Conservation (phyloP, 169 alveolate genomes). For the Plasmodium vivax region DNA sequence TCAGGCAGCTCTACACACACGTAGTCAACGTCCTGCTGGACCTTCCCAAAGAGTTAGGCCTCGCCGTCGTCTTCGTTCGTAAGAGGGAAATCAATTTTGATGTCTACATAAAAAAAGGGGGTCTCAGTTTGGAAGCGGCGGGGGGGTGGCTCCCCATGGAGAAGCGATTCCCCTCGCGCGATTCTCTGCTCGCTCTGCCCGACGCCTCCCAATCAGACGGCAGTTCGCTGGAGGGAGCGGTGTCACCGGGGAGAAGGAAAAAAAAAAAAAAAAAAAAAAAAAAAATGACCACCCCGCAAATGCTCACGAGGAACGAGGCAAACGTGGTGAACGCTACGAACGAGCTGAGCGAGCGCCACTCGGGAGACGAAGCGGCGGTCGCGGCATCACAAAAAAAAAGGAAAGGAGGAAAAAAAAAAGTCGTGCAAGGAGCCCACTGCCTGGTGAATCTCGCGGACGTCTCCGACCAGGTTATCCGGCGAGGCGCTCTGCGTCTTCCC, state of each 20-base stretch:
- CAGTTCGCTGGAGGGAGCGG: background rate
- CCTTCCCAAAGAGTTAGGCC: conserved; percentile 5
- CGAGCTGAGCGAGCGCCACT: background rate
- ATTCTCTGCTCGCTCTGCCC: background rate
- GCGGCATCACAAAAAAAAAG: conserved; percentile 1
- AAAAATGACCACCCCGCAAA: background rate
- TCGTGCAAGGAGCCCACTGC: background rate
- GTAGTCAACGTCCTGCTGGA: conserved; percentile 14
- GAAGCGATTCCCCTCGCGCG: background rate
- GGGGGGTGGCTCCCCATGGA: background rate
- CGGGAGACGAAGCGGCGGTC: background rate
- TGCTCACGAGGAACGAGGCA: background rate
- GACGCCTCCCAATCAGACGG: background rate
- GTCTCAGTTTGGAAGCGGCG: background rate
- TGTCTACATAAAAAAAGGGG: conserved; percentile 12
- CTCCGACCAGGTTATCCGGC: background rate
- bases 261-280: background rate
- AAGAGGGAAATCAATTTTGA: conserved; percentile 16
- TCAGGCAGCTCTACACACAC: conserved; percentile 17
- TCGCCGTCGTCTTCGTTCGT: background rate
- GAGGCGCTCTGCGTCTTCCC: background rate
- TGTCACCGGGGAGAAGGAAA: background rate
- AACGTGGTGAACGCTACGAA: background rate
- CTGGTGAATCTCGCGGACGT: background rate
- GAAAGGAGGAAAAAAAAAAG: background rate